Conservation (phyloP, 768 basidiomycete genomes). For the Kondoa subrosea region DNA sequence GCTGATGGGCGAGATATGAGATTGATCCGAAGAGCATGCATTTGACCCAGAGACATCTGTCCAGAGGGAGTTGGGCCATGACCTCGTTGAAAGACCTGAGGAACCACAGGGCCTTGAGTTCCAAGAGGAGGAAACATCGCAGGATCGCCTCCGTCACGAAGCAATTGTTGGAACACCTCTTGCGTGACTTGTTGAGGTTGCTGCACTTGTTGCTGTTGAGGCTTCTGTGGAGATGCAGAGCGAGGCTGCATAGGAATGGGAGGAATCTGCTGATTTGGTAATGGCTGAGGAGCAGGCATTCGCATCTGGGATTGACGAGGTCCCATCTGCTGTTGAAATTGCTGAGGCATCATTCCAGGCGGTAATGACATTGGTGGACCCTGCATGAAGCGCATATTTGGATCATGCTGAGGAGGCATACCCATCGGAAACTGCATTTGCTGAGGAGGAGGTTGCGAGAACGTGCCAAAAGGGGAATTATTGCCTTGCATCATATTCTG, state of each 20-base stretch:
- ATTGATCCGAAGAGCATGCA: not conserved
- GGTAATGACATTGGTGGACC: not conserved
- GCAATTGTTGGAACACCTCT: slow-evolving; percentile 56
- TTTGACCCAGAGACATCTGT: not conserved
- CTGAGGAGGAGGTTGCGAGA: not conserved
- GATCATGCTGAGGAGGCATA: slow-evolving; percentile 6
- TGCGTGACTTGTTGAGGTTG: slow-evolving; percentile 52
- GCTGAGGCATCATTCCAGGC: not conserved
- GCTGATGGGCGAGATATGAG: slow-evolving; percentile 11
- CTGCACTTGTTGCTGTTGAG: slow-evolving; percentile 38
- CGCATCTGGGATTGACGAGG: not conserved
- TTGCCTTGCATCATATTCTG: not conserved
- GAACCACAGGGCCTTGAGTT: not conserved
- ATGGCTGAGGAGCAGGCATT: not conserved
- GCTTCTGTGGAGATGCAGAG: slow-evolving; percentile 8
- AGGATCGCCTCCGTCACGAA: slow-evolving; percentile 36
- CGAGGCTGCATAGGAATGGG: slow-evolving; percentile 1
- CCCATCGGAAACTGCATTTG: not conserved
- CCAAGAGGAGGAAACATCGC: slow-evolving; percentile 15
- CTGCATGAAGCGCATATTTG: not conserved
- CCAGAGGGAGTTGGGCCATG: slow-evolving; percentile 8
- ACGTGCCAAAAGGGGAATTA: not conserved
- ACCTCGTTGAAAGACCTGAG: not conserved
- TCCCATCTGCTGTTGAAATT: slow-evolving; percentile 3
- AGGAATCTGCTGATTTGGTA: not conserved